Evolutionary conservation across 1,139 yeast species (phyloP), one percentile per base, ranked within the genome.

Genomic region (Zygosaccharomyces pseudobailii): DNA sequence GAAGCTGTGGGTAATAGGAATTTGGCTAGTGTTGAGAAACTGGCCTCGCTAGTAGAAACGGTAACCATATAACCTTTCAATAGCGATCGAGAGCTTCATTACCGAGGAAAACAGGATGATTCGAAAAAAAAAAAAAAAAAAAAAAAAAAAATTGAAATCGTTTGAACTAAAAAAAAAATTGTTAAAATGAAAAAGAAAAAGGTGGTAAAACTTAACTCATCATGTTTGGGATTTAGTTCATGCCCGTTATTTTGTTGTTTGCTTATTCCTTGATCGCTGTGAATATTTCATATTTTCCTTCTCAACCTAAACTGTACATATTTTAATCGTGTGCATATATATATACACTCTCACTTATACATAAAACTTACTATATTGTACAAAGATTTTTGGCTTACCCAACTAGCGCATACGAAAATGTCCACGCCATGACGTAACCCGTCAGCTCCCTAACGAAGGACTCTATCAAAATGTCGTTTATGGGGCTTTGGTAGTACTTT

Each of bases 381-480:
- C 40, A 38, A 22, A 24, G 33, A 19, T 37, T 34, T 43, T 21
- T 38, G 38, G 27, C 24, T 41, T 69, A 73, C 42, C 72, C 74
- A 7, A 74, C 72, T 56, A 87, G 68, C 0, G 92, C 94, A 67
- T 79, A 83, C 40, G 84, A 78, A 61, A 87, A 71, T 55, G 95
- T 85, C 96, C 96, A 87, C 73, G 85, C 80, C 83, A 87, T 83
- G 24, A 85, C 72, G 60, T 72, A 87, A 17, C 92, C 87, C 3
- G 90, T 79, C 13, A 84, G 60, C 49, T 82, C 82, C 34, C 82
- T 70, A 17, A 78, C 69, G 5, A 85, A 53, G 13, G 84, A 80
- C 40, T 74, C 79, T 3, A 82, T 45, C 51, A 82, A 75, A 0
- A 87, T 67, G 48, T 80, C 84, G 36, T 71, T 72, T 2, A 76